Conservation (phyloP, 169 alveolate species). For the Plasmodium sp. region DNA sequence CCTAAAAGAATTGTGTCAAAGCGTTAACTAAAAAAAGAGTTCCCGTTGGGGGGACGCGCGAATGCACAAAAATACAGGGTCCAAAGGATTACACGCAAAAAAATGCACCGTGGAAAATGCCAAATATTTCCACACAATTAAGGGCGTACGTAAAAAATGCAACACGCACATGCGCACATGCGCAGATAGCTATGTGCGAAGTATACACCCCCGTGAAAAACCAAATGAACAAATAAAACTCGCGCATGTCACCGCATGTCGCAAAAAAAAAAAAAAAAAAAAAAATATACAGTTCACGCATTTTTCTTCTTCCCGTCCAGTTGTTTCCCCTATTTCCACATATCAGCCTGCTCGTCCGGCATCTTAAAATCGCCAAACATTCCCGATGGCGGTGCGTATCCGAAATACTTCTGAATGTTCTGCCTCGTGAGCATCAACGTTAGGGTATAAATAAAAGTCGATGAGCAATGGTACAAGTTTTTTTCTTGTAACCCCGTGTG, state of each 20-base stretch:
- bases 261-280: background rate
- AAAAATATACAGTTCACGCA: background rate
- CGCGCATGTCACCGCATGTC: background rate
- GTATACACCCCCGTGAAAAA: background rate
- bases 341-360: constrained; percentile 73
- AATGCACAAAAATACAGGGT: background rate
- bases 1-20: background rate
- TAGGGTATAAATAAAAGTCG: constrained; percentile 85
- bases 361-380: constrained; percentile 73
- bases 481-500: constrained; percentile 77
- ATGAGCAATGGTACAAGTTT: constrained; percentile 81
- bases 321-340: constrained; percentile 58
- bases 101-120: background rate
- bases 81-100: background rate
- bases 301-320: background rate
- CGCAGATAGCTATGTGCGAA: background rate
- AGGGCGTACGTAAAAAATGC: background rate
- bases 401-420: constrained; percentile 77
- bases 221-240: background rate
- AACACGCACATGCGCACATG: background rate
- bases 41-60: background rate
- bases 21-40: background rate
- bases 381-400: constrained; percentile 79
- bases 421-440: constrained; percentile 81
- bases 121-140: background rate